Conservation (phyloP, 2,329 filamentous ascomycete species). For the Fusarium hainanense region DNA sequence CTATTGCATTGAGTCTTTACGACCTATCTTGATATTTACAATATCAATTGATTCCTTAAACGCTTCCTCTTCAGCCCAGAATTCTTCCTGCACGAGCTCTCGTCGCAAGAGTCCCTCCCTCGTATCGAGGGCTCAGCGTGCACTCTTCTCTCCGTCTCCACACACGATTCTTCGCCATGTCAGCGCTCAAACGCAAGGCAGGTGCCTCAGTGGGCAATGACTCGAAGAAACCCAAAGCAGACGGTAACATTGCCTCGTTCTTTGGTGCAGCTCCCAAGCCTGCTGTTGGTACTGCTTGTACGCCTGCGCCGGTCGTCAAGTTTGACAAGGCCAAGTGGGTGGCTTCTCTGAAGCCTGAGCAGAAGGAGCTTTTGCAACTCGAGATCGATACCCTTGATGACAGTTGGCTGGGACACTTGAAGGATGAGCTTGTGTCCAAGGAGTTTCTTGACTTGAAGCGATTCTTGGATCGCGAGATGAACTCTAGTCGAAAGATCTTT, state of each 20-base stretch:
- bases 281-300: conserved; percentile 47
- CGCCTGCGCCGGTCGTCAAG: conserved; percentile 56
- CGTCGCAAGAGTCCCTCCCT: conserved; percentile 24
- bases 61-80: conserved; percentile 6
- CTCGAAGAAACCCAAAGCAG: conserved; percentile 77
- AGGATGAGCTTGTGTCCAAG: conserved; percentile 81
- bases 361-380: conserved; percentile 82
- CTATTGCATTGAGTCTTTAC: neutral
- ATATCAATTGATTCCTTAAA: neutral
- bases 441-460: conserved; percentile 90
- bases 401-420: conserved; percentile 89
- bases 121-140: conserved; percentile 30
- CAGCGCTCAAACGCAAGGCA: conserved; percentile 75
- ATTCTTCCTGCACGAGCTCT: conserved; percentile 28
- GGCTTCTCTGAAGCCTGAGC: conserved; percentile 80
- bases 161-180: conserved; percentile 54
- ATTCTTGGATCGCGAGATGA: conserved; percentile 83
- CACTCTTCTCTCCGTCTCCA: conserved; percentile 34
- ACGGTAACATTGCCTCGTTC: conserved; percentile 88
- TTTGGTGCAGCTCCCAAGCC: conserved; percentile 76
- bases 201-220: conserved; percentile 59
- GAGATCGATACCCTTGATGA: conserved; percentile 94
- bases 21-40: neutral
- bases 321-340: conserved; percentile 95
- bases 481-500: conserved; percentile 81